Base-by-base conservation (phyloP, 495 filamentous ascomycete species). In the Aspergillus wentii region DNA sequence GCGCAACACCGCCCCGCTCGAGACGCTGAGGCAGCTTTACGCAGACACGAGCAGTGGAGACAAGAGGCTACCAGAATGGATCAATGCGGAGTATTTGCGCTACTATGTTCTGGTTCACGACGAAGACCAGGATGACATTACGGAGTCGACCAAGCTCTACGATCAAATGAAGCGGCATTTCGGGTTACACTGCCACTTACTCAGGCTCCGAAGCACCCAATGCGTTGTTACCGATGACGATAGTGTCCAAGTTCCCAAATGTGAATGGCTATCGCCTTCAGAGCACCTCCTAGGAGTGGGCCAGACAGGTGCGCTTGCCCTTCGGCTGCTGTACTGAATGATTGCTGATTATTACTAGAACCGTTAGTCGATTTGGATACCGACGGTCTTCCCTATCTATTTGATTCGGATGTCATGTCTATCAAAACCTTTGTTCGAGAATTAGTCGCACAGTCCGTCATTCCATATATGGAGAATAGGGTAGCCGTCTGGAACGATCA, bases 41-140 rank as follows among this genome's bases (percentile, higher is more conserved):
- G 71, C 66, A 5, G 79, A 85, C 35, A 89, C 88, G 11, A 83
- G 72, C 30, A 72, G 72, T 23, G 86, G 87, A 1, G 74, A 78
- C 30, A 72, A 69, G 43, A 65, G 75, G 30, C 53, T 89, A 41
- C 91, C 92, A 1, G 65, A 70, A 15, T 98, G 88, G 82, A 80
- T 96, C 1, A 76, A 91, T 46, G 79, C 79, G 17, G 90, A 96
- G 23, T 96, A 86, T 57, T 72, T 98, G 35, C 75, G 92, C 38
- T 98, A 98, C 54, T 97, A 98, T 61, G 85, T 98, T 11, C 71
- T 98, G 16, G 79, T 98, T n/a, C 94, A 98, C 49, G 92, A 98
- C 48, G 92, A 98, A 56, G 94, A 97, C 45, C 76, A 74, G 28
- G 89, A 94, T 51, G 89, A 97, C 52, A 92, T 96, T 34, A 73